Percentiles rank a stretch among this genome's conserved stretches.
phyloP scores from a whole-genome alignment of 331 rosid genomes.

The Rhamnella rubrinervis region DNA sequence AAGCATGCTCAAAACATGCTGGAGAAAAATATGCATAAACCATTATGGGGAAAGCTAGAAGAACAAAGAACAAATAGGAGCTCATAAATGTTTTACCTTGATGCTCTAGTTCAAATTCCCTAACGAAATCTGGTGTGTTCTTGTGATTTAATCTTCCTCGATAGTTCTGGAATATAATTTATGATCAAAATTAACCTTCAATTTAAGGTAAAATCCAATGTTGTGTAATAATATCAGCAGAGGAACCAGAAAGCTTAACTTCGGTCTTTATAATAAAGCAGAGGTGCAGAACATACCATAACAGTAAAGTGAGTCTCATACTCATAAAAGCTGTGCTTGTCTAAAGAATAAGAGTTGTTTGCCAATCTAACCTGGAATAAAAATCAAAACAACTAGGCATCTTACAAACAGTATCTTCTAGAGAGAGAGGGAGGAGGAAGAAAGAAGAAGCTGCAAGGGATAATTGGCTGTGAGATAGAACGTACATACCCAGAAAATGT shows the following conservation, averaged over 20 bases:
- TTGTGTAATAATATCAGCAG: neutral
- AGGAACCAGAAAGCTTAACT: neutral
- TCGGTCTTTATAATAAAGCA: constrained; percentile 4
- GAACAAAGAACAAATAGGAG: neutral
- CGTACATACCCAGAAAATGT: constrained; percentile 87
- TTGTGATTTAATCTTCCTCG: constrained; percentile 77
- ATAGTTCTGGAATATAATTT: constrained; percentile 58
- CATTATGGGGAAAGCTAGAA: constrained; percentile 9
- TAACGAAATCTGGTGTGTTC: constrained; percentile 64
- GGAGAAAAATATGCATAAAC: constrained; percentile 15
- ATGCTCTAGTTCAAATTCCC: constrained; percentile 91
- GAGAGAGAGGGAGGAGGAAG: too few relatives aligned
- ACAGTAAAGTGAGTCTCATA: constrained; percentile 99
- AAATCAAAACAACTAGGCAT: constrained; percentile 20
- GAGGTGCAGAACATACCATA: constrained; percentile 62
- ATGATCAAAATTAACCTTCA: neutral
- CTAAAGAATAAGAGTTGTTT: constrained; percentile 79
- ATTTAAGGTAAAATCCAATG: neutral
- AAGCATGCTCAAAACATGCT: neutral
- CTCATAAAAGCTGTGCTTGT: constrained; percentile 74
- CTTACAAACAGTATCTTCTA: constrained; percentile 4
- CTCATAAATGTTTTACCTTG: constrained; percentile 46
- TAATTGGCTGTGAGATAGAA: constrained; percentile 17
- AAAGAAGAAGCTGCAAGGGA: neutral
- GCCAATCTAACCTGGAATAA: constrained; percentile 83